Evolutionary conservation across 345 rosid species (phyloP).

Genomic region (Excoecaria cochinchinensis): DNA sequence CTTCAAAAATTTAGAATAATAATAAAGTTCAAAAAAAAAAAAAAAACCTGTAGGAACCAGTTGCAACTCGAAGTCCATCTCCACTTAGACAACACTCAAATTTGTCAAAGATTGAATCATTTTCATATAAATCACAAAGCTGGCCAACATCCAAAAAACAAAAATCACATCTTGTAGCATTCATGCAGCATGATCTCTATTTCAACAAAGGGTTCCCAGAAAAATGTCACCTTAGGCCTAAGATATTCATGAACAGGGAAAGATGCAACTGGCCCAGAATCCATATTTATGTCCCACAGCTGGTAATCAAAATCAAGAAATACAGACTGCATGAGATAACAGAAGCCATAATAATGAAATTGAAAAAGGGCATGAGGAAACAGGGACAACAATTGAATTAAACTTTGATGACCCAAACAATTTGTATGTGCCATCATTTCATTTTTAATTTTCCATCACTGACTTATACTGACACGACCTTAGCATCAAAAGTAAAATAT

Average conservation of each 20-base stretch:
- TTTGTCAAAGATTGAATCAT: constrained; percentile 63
- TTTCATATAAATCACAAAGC: constrained; percentile 73
- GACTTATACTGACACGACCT: background rate
- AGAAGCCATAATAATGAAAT: background rate
- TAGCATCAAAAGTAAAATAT: background rate
- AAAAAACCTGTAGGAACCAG: constrained; percentile 71
- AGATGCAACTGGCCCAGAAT: constrained; percentile 72
- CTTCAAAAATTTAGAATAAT: background rate
- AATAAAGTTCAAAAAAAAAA: constrained; percentile 11
- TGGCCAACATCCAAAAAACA: constrained; percentile 30
- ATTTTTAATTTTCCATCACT: background rate
- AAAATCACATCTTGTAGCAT: constrained; percentile 6
- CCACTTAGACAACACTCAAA: constrained; percentile 64
- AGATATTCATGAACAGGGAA: constrained; percentile 93
- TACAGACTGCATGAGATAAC: background rate
- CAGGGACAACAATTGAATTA: background rate
- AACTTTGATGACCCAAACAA: background rate
- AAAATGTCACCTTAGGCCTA: constrained; percentile 61
- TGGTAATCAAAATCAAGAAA: constrained; percentile 24
- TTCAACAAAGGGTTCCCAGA: constrained; percentile 4
- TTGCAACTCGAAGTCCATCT: constrained; percentile 59
- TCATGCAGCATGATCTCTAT: background rate
- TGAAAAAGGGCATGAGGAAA: background rate
- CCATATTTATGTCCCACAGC: constrained; percentile 95
- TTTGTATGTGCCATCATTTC: background rate